Evolutionary conservation across 129 eudicot species (phyloP).

Genomic region (Artemisia annua): DNA sequence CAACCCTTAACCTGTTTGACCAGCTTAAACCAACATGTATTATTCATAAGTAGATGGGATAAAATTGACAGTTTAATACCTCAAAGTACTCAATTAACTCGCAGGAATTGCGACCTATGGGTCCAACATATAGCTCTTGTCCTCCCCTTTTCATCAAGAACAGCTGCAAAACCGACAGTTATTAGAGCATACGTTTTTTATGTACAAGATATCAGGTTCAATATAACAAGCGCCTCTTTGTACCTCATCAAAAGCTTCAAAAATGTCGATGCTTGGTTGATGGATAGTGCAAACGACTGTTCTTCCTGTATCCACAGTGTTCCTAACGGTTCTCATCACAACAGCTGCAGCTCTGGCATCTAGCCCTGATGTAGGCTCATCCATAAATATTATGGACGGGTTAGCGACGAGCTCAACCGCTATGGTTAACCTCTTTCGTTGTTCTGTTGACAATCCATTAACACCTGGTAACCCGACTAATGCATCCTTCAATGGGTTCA

Average conservation of each 20-base stretch:
- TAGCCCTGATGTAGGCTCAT: no score
- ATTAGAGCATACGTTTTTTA: conserved; percentile 5
- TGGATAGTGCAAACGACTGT: no score
- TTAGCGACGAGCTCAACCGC: no score
- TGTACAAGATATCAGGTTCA: neutral
- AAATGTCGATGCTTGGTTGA: conserved; percentile 34
- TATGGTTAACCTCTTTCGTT: conserved; percentile 57
- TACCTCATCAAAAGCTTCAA: conserved; percentile 70
- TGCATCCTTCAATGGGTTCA: no score
- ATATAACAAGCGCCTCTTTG: neutral
- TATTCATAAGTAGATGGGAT: neutral
- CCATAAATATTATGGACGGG: no score
- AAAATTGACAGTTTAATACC: conserved; percentile 23
- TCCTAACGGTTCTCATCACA: no score
- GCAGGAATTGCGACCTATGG: conserved; percentile 76
- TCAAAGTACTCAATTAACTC: conserved; percentile 67
- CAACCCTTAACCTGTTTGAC: no score
- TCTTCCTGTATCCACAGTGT: no score
- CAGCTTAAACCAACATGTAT: neutral
- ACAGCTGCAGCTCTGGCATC: no score
- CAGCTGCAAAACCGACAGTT: conserved; percentile 45
- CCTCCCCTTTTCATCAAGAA: conserved; percentile 90
- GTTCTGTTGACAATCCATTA: conserved; percentile 71
- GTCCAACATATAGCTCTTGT: conserved; percentile 75
- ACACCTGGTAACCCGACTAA: no score